Conservation (phyloP, 163 green algal species). For the Smithsoniella earleae region DNA sequence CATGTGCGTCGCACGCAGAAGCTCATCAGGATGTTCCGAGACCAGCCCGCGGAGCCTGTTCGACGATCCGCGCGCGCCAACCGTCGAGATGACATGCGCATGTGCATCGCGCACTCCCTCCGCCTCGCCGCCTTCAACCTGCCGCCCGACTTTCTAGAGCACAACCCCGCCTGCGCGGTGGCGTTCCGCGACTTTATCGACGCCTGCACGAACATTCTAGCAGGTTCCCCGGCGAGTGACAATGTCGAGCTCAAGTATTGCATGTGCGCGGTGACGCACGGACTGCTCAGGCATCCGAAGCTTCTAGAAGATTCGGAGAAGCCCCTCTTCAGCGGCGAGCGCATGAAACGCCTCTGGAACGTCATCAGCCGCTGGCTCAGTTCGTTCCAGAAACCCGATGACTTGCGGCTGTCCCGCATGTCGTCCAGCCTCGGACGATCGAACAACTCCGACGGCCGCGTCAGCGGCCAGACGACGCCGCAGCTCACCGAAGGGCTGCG, state of each 20-base stretch:
- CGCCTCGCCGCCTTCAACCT: not conserved
- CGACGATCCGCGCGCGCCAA: no score
- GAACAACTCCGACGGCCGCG: not conserved
- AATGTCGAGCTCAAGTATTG: not conserved
- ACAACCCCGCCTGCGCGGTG: not conserved
- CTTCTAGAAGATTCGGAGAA: not conserved
- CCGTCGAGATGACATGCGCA: not conserved
- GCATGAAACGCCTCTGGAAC: not conserved
- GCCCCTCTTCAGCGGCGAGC: not conserved
- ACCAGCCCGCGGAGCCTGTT: no score
- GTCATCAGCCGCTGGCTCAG: not conserved
- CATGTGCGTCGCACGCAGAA: not conserved
- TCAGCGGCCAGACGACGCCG: not conserved
- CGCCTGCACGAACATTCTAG: not conserved
- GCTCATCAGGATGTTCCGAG: slow-evolving; percentile 27
- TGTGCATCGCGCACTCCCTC: not conserved
- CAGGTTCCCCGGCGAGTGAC: not conserved
- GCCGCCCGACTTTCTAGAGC: not conserved
- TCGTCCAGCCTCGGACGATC: not conserved
- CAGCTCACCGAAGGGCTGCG: not conserved
- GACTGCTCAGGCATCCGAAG: not conserved
- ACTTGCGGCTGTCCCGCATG: not conserved
- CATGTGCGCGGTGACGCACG: not conserved
- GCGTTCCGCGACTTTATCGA: not conserved
- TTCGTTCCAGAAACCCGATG: not conserved